These are phyloP conservation scores for Pseudogymnoascus sp. DNA, from an alignment of 2,329 filamentous ascomycete genomes.

Conservation along the genomic window DNA sequence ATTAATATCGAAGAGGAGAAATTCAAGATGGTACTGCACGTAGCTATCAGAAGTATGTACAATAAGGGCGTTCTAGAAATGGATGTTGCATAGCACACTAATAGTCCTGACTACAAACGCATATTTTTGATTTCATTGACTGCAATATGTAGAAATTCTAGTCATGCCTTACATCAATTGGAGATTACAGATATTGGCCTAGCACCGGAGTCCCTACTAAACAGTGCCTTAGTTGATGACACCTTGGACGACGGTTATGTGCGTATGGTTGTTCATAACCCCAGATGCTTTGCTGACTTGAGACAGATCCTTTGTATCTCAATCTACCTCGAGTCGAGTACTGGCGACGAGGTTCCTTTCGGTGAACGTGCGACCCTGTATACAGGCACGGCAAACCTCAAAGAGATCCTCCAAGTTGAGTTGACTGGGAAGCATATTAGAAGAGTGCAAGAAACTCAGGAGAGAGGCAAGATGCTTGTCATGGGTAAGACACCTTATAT, in stretches of 20 bases:
- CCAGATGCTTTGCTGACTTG: background rate
- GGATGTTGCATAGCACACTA: too few relatives aligned
- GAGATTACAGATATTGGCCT: background rate
- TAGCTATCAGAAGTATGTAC: too few relatives aligned
- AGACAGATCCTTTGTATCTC: background rate
- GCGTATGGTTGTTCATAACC: background rate
- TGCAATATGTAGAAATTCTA: too few relatives aligned
- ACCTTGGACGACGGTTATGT: background rate
- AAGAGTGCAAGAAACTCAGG: background rate
- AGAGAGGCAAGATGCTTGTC: background rate
- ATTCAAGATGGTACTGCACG: too few relatives aligned
- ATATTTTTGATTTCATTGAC: too few relatives aligned
- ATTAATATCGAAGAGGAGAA: too few relatives aligned
- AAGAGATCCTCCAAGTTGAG: background rate
- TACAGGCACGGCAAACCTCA: background rate
- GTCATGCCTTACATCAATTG: too few relatives aligned
- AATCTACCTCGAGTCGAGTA: too few relatives aligned
- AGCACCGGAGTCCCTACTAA: background rate
- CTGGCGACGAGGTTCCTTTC: too few relatives aligned
- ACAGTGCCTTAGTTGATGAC: background rate
- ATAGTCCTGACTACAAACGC: too few relatives aligned
- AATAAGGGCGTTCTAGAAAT: too few relatives aligned
- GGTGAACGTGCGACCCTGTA: too few relatives aligned
- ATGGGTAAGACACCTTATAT: background rate
- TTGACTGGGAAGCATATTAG: background rate